These are phyloP conservation scores for Diddensiella santjacobensis DNA, from an alignment of 805 yeast genomes.

Conservation along the genomic window DNA sequence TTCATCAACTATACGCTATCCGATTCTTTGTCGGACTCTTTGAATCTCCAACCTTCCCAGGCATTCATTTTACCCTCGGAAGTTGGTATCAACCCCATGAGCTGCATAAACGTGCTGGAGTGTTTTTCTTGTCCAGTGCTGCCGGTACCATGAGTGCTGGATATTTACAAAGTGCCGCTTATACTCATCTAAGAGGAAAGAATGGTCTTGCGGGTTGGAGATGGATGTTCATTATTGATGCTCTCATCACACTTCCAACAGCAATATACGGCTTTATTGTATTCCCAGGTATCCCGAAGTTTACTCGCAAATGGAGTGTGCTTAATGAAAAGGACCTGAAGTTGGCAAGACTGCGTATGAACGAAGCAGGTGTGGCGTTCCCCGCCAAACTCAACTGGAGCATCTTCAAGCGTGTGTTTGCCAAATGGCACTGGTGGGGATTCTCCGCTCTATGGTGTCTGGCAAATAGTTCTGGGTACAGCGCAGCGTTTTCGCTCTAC, in stretches of 20 bases:
- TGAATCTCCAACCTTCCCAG: constrained; percentile 33
- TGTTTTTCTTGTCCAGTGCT: constrained; percentile 30
- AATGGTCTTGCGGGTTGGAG: constrained; percentile 37
- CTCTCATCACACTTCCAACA: constrained; percentile 42
- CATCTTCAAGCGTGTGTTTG: constrained; percentile 38
- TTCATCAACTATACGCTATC: constrained; percentile 38
- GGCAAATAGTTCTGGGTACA: constrained; percentile 37
- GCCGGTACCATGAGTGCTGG: constrained; percentile 51
- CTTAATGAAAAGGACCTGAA: constrained; percentile 41
- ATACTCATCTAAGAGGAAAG: constrained; percentile 33
- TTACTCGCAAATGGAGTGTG: constrained; percentile 41
- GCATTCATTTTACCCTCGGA: constrained; percentile 31
- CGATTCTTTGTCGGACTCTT: constrained; percentile 33
- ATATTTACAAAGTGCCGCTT: constrained; percentile 54
- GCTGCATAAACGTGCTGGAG: constrained; percentile 29
- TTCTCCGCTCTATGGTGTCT: constrained; percentile 41
- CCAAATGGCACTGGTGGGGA: constrained; percentile 46
- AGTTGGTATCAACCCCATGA: constrained; percentile 31
- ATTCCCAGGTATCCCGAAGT: constrained; percentile 46
- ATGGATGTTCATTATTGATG: constrained; percentile 48
- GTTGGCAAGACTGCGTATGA: constrained; percentile 41
- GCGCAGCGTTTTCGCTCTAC: constrained; percentile 46
- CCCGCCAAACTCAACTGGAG: constrained; percentile 27
- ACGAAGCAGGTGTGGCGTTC: constrained; percentile 22
- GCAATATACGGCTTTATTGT: constrained; percentile 41